Conservation (phyloP, 164 flowering plant species). For the Houttuynia cordata region DNA sequence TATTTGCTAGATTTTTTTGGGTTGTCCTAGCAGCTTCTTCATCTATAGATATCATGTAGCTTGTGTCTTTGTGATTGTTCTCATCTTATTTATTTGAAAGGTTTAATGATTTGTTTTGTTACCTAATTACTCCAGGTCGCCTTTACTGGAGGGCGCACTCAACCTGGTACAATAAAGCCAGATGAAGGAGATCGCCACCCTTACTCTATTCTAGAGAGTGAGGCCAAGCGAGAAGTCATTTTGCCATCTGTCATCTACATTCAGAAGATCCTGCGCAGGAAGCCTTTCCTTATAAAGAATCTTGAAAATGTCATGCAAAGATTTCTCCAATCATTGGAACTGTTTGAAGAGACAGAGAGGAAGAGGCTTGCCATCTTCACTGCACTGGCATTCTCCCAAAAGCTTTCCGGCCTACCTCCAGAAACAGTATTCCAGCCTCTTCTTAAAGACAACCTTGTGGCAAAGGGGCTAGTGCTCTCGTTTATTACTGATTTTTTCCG, state of each 20-base stretch:
- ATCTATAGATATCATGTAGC: not conserved
- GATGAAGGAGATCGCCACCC: slow-evolving; percentile 98
- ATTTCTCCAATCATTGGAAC: slow-evolving; percentile 92
- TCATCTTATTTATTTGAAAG: not conserved
- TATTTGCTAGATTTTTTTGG: too few species aligned
- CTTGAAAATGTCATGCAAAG: slow-evolving; percentile 97
- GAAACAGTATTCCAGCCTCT: slow-evolving; percentile 95
- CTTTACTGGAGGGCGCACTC: slow-evolving; percentile 93
- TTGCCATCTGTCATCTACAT: slow-evolving; percentile 84
- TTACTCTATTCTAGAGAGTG: slow-evolving; percentile 76
- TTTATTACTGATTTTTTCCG: slow-evolving; percentile 89
- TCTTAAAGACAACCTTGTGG: slow-evolving; percentile 93
- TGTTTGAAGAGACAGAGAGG: slow-evolving; percentile 93
- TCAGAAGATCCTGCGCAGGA: slow-evolving; percentile 79
- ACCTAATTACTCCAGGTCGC: slow-evolving; percentile 62
- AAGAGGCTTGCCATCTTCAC: slow-evolving; percentile 94
- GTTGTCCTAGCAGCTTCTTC: too few species aligned
- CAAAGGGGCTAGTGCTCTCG: slow-evolving; percentile 85
- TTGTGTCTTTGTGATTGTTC: not conserved
- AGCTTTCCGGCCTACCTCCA: slow-evolving; percentile 91
- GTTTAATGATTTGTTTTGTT: not conserved
- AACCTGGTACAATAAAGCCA: slow-evolving; percentile 92
- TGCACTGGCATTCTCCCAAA: slow-evolving; percentile 96
- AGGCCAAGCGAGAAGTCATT: slow-evolving; percentile 70
- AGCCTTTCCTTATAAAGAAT: slow-evolving; percentile 90